Evolutionary conservation across 2,329 filamentous ascomycete species (phyloP).

Genomic region (Hirsutella rhossiliensis): DNA sequence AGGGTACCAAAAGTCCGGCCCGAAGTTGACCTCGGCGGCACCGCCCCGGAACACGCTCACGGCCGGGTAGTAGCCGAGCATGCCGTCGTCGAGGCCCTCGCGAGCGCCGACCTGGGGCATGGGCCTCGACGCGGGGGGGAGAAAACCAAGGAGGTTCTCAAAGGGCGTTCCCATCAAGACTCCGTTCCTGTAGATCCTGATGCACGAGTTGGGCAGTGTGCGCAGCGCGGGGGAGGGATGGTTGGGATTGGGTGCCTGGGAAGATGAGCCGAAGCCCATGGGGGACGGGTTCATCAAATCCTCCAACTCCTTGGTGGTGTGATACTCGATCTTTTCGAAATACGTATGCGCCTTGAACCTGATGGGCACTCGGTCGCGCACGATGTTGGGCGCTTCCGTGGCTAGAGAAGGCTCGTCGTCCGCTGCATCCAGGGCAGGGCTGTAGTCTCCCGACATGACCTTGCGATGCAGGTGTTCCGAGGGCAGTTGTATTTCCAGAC

Average conservation of each 20-base stretch:
- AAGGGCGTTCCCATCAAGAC: slow-evolving; percentile 77
- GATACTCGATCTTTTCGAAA: slow-evolving; percentile 87
- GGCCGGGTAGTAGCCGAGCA: slow-evolving; percentile 90
- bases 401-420: slow-evolving; percentile 43
- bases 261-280: slow-evolving; percentile 28
- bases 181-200: slow-evolving; percentile 91
- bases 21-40: slow-evolving; percentile 87
- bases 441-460: slow-evolving; percentile 76
- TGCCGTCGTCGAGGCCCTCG: slow-evolving; percentile 84
- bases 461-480: slow-evolving; percentile 78
- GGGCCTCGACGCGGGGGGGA: slow-evolving; percentile 77
- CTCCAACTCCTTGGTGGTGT: slow-evolving; percentile 77
- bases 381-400: slow-evolving; percentile 62
- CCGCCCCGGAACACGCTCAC: slow-evolving; percentile 88
- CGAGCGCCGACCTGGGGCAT: slow-evolving; percentile 61
- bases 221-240: slow-evolving; percentile 65
- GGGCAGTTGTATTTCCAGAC: slow-evolving; percentile 82
- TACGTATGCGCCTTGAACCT: slow-evolving; percentile 88
- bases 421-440: slow-evolving; percentile 64
- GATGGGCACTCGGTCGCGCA: slow-evolving; percentile 90
- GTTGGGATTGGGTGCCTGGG: slow-evolving; percentile 55
- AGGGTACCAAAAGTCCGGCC: slow-evolving; percentile 83
- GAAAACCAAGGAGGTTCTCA: slow-evolving; percentile 75
- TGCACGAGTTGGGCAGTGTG: slow-evolving; percentile 73
- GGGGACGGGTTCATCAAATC: slow-evolving; percentile 64